phyloP scores from a whole-genome alignment of 1,284 basidiomycete genomes.

The Vanrija pseudolonga region DNA sequence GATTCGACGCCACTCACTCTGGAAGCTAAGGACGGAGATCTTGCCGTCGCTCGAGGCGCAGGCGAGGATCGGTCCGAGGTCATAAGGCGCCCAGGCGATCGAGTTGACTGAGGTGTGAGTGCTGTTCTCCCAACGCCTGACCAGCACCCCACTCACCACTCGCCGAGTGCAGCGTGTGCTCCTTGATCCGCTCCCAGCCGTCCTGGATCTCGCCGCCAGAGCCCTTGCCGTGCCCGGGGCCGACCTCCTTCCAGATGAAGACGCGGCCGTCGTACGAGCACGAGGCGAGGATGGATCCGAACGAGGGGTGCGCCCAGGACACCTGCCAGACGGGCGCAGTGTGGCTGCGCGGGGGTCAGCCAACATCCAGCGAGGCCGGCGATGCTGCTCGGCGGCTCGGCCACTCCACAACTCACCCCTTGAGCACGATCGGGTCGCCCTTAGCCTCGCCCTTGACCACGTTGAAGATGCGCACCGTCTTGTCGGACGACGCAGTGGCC shows the following conservation, averaged over 20 bases:
- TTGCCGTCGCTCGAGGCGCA: slow-evolving; percentile 99
- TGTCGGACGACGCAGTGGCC: slow-evolving; percentile 94
- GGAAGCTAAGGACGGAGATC: slow-evolving; percentile 93
- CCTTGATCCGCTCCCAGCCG: slow-evolving; percentile 90
- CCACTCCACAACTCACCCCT: slow-evolving; percentile 61
- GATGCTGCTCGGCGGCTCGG: not conserved
- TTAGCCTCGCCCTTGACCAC: slow-evolving; percentile 76
- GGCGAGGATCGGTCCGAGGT: slow-evolving; percentile 91
- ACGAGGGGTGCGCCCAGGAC: slow-evolving; percentile 98
- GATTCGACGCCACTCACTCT: slow-evolving; percentile 60
- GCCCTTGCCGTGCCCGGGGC: slow-evolving; percentile 39
- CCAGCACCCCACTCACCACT: slow-evolving; percentile 59
- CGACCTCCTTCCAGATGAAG: slow-evolving; percentile 89
- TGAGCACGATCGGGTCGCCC: slow-evolving; percentile 67
- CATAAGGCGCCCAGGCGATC: slow-evolving; percentile 96
- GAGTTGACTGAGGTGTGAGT: slow-evolving; percentile 62
- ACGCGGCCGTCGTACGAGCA: slow-evolving; percentile 98
- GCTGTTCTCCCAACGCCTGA: not conserved
- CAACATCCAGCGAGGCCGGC: not conserved
- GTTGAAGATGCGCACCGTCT: slow-evolving; percentile 93
- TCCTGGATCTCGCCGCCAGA: slow-evolving; percentile 50
- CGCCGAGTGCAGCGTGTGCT: slow-evolving; percentile 89
- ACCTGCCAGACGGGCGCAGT: slow-evolving; percentile 98
- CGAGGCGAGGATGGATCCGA: slow-evolving; percentile 91
- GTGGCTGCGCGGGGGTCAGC: slow-evolving; percentile 56